Evolutionary conservation across 1,284 basidiomycete genomes (phyloP).

Genomic region (Trichosporon faecale): DNA sequence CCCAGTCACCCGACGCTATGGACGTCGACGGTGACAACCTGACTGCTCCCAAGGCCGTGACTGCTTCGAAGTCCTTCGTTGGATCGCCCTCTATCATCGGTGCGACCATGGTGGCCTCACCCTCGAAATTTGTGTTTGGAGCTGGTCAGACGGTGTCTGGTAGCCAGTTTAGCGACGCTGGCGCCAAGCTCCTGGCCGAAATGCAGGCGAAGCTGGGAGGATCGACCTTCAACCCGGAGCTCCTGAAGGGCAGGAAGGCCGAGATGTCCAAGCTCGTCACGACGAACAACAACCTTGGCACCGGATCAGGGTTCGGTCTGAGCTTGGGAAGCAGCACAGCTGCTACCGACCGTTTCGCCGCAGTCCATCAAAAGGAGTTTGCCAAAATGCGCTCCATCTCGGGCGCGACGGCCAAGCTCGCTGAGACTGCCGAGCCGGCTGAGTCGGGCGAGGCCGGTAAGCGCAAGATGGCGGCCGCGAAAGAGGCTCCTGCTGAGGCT

Average conservation of each 20-base stretch:
- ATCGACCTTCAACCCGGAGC: conserved; percentile 33
- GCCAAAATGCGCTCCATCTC: conserved; percentile 32
- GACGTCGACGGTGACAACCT: conserved; percentile 1
- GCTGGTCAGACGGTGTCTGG: conserved; percentile 26
- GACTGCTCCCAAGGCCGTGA: conserved; percentile 12
- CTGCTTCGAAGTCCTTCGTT: conserved; percentile 4
- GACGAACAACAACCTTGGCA: conserved; percentile 30
- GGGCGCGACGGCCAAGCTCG: neutral
- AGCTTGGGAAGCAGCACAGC: conserved; percentile 8
- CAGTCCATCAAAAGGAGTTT: conserved; percentile 44
- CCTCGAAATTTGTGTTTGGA: conserved; percentile 36
- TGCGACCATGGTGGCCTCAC: neutral
- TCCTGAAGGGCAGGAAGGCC: conserved; percentile 45
- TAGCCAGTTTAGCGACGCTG: conserved; percentile 39
- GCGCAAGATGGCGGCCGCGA: conserved; percentile 15
- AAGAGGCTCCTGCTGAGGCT: neutral
- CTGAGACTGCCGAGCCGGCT: neutral
- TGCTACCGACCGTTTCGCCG: conserved; percentile 38
- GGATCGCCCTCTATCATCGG: conserved; percentile 8
- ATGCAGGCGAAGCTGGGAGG: conserved; percentile 45
- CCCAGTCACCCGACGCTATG: neutral
- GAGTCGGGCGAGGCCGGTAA: conserved; percentile 4
- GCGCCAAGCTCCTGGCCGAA: conserved; percentile 37
- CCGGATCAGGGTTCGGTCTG: conserved; percentile 34
- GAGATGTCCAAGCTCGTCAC: conserved; percentile 40